Percentiles rank a stretch among this genome's conserved stretches.
Evolutionary conservation across 768 basidiomycete species (phyloP).

Genomic region (Boletus sp.): DNA sequence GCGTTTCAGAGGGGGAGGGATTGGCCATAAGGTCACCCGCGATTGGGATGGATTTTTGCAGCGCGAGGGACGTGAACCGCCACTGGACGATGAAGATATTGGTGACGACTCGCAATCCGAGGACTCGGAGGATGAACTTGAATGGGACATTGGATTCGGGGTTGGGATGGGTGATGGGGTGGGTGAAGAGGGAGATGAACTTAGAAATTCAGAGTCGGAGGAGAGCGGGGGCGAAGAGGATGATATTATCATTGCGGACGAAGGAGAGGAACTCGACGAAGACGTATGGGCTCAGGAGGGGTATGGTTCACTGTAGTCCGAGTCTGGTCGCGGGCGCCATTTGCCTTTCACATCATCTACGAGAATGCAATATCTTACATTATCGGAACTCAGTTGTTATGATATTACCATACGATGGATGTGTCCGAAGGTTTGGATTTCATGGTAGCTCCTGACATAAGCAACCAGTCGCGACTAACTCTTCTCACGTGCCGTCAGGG

Average conservation of each 20-base stretch:
- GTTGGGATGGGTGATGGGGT: too few relatives aligned
- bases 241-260: neutral
- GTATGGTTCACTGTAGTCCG: neutral
- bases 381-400: too few relatives aligned
- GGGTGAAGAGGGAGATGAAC: too few relatives aligned
- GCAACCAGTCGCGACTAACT: neutral
- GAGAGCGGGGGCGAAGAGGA: neutral
- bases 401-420: too few relatives aligned
- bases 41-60: conserved; percentile 12
- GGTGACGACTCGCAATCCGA: neutral
- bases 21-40: conserved; percentile 28
- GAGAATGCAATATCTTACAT: neutral
- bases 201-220: neutral
- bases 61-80: neutral
- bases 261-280: conserved; percentile 10
- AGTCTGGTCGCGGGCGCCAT: neutral
- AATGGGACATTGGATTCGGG: too few relatives aligned
- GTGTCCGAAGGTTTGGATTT: too few relatives aligned
- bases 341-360: neutral
- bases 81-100: neutral
- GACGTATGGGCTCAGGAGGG: conserved; percentile 3
- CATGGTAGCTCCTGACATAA: neutral
- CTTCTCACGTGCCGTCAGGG: neutral
- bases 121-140: too few relatives aligned
- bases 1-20: conserved; percentile 30